Percentiles rank a stretch among this genome's conserved stretches.
phyloP scores from a whole-genome alignment of 306 rosid species.

The Ormosia emarginata region DNA sequence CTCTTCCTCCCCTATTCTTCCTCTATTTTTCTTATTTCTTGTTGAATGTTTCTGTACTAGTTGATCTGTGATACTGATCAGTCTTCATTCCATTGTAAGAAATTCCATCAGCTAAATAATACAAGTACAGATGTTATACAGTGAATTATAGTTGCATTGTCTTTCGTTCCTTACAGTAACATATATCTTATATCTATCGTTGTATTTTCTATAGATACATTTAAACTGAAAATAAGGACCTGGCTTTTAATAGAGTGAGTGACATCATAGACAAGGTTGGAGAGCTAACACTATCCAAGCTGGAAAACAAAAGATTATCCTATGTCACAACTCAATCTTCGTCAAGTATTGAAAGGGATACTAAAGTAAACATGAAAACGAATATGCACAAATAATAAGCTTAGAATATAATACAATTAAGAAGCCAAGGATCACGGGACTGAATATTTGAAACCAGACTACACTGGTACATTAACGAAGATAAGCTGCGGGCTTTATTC shows the following conservation, averaged over 20 bases:
- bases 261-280: not conserved
- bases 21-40: no score
- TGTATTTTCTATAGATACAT: not conserved
- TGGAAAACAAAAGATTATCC: not conserved
- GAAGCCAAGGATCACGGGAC: not conserved
- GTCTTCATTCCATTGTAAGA: no score
- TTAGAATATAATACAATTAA: not conserved
- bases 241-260: not conserved
- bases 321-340: not conserved
- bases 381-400: not conserved
- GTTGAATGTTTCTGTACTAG: no score
- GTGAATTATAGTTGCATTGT: no score
- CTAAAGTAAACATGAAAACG: not conserved
- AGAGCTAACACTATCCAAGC: not conserved
- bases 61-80: no score
- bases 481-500: not conserved
- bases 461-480: not conserved
- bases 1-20: no score
- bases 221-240: not conserved
- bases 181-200: not conserved
- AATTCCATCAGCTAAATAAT: no score
- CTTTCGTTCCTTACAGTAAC: not conserved
- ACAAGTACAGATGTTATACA: no score
- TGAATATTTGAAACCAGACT: not conserved
- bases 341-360: not conserved